Evolutionary conservation across 1,284 basidiomycete genomes (phyloP).

Genomic region (Ceratobasidium sp.): DNA sequence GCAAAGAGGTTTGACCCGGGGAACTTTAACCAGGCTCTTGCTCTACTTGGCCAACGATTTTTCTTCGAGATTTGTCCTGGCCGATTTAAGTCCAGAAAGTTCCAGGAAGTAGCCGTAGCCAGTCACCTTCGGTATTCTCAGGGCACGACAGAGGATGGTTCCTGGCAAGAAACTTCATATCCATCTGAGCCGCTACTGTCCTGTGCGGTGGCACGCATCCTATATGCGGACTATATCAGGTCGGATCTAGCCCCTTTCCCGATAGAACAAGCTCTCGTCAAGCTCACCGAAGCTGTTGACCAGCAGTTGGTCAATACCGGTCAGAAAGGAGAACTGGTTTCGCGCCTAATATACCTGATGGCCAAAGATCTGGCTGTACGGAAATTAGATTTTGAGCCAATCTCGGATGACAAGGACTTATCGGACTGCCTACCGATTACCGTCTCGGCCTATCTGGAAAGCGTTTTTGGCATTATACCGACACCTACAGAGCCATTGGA

Average conservation of each 20-base stretch:
- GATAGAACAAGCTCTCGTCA: not conserved
- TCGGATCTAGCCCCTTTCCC: too few species aligned
- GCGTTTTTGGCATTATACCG: not conserved
- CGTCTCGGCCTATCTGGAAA: not conserved
- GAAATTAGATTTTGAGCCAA: not conserved
- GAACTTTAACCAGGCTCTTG: not conserved
- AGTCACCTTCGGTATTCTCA: not conserved
- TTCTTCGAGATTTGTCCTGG: not conserved
- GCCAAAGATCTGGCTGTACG: not conserved
- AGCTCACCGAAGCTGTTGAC: not conserved
- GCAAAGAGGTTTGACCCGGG: not conserved
- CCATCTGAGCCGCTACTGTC: slow-evolving; percentile 14
- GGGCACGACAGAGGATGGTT: not conserved
- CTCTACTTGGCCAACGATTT: slow-evolving; percentile 22
- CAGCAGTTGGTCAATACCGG: not conserved
- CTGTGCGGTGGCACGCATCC: not conserved
- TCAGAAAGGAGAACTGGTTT: not conserved
- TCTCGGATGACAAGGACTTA: not conserved
- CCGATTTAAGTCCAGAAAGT: not conserved
- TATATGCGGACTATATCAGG: too few species aligned
- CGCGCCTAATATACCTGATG: not conserved
- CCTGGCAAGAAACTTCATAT: not conserved
- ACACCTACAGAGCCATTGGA: not conserved
- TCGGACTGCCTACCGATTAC: not conserved
- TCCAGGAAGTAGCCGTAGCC: not conserved